phyloP scores from a whole-genome alignment of 192 early-diverging fungal genomes.

The Podochytrium sp. region DNA sequence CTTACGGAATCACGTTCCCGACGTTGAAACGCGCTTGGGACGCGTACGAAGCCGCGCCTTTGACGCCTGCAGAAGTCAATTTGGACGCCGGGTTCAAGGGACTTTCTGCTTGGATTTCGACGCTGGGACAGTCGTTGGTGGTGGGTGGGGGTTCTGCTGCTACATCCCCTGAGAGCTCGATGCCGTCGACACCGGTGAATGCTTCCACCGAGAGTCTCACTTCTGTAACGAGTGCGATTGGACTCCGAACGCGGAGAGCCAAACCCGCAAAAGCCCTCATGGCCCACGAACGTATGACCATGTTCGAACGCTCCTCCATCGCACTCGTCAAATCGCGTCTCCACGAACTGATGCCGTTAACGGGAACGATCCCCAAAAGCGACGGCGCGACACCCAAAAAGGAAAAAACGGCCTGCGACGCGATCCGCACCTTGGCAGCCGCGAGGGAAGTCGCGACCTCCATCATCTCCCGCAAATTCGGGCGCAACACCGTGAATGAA shows the following conservation, averaged over 20 bases:
- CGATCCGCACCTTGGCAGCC: background rate
- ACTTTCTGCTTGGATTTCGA: conserved; percentile 4
- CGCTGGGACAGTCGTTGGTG: background rate
- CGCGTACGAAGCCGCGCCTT: background rate
- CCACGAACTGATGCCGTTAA: background rate
- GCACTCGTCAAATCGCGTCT: background rate
- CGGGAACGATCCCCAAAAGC: background rate
- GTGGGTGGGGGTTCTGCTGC: background rate
- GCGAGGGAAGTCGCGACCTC: background rate
- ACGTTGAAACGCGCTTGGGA: background rate
- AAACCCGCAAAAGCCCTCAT: background rate
- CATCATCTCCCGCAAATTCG: conserved; percentile 9
- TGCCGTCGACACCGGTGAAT: background rate
- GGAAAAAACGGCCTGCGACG: background rate
- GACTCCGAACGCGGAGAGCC: background rate
- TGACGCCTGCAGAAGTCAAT: background rate
- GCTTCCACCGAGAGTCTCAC: background rate
- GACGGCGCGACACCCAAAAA: background rate
- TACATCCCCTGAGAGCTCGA: background rate
- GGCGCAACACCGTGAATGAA: background rate
- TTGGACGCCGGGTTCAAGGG: conserved; percentile 4
- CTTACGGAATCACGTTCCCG: background rate
- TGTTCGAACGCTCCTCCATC: background rate
- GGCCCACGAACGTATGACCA: background rate
- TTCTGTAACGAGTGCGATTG: background rate